These are phyloP conservation scores for Mucor irregularis DNA, from an alignment of 371 early-diverging fungal genomes.

Conservation along the genomic window DNA sequence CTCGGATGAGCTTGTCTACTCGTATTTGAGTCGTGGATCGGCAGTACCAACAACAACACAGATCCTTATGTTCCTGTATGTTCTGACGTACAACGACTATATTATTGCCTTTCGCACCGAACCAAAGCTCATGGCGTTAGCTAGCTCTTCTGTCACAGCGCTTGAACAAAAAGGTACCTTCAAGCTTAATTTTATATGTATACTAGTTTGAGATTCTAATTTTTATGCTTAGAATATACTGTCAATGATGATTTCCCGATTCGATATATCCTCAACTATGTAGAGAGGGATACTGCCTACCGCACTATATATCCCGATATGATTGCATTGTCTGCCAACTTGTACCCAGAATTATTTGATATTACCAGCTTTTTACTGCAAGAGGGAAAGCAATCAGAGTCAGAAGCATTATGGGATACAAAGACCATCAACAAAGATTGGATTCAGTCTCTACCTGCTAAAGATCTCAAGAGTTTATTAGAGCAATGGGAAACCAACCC, in stretches of 20 bases:
- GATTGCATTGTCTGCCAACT: conserved; percentile 38
- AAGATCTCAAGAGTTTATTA: conserved; percentile 2
- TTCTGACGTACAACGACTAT: conserved; percentile 41
- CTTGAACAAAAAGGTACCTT: conserved; percentile 24
- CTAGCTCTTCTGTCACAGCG: conserved; percentile 4
- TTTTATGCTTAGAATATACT: conserved; percentile 33
- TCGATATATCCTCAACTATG: conserved; percentile 41
- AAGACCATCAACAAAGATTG: conserved; percentile 1
- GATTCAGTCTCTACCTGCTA: background rate
- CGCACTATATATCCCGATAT: conserved; percentile 46
- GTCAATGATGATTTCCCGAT: conserved; percentile 37
- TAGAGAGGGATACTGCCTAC: conserved; percentile 37
- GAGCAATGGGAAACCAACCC: conserved; percentile 17
- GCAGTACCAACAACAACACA: conserved; percentile 34
- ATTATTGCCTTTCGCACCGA: conserved; percentile 38
- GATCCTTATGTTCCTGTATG: conserved; percentile 41
- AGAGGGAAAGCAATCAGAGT: conserved; percentile 37
- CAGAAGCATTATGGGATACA: conserved; percentile 13
- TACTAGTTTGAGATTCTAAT: background rate
- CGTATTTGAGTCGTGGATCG: conserved; percentile 26
- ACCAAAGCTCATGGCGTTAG: conserved; percentile 23
- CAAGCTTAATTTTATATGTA: background rate
- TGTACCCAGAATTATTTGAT: conserved; percentile 56
- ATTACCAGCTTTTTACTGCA: conserved; percentile 39
- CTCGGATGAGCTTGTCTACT: conserved; percentile 27